Evolutionary conservation across 176 grass and related monocot species (phyloP).

Genomic region (Phoenix roebelenii): DNA sequence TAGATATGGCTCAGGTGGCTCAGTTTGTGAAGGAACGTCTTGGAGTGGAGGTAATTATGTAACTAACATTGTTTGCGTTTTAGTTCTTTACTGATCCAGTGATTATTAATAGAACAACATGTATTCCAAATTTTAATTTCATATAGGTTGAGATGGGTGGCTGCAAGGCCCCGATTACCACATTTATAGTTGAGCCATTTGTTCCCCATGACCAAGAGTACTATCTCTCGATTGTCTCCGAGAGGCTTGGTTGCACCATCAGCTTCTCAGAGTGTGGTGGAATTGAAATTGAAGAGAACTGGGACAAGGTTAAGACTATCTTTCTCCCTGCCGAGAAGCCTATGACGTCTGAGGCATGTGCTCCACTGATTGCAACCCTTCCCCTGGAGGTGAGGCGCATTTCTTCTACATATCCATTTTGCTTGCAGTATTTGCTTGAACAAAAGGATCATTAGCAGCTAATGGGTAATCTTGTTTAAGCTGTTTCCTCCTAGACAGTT

Average conservation of each 20-base stretch:
- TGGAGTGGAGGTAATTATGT: constrained; percentile 24
- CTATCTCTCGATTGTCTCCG: constrained; percentile 41
- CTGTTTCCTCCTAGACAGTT: too few relatives aligned
- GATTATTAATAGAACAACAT: too few relatives aligned
- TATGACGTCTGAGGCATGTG: constrained; percentile 30
- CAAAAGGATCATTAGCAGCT: too few relatives aligned
- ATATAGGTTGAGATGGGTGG: constrained; percentile 45
- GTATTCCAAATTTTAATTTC: constrained; percentile 4
- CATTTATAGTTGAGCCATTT: constrained; percentile 42
- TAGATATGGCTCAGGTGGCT: constrained; percentile 30
- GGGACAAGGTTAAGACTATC: constrained; percentile 42
- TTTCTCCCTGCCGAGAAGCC: constrained; percentile 39
- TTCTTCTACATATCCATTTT: background rate
- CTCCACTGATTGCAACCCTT: constrained; percentile 41
- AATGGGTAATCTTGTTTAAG: too few relatives aligned
- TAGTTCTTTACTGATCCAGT: too few relatives aligned
- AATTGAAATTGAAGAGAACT: constrained; percentile 52
- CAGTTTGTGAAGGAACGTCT: constrained; percentile 39
- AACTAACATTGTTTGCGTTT: background rate
- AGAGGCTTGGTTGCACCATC: constrained; percentile 37
- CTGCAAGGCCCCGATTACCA: constrained; percentile 36
- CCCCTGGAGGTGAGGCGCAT: constrained; percentile 27
- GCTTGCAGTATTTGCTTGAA: too few relatives aligned
- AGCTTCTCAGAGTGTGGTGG: constrained; percentile 50
- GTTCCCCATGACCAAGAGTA: constrained; percentile 40